Evolutionary conservation across 768 basidiomycete species (phyloP).

Genomic region (Tricholoma saponaceum): DNA sequence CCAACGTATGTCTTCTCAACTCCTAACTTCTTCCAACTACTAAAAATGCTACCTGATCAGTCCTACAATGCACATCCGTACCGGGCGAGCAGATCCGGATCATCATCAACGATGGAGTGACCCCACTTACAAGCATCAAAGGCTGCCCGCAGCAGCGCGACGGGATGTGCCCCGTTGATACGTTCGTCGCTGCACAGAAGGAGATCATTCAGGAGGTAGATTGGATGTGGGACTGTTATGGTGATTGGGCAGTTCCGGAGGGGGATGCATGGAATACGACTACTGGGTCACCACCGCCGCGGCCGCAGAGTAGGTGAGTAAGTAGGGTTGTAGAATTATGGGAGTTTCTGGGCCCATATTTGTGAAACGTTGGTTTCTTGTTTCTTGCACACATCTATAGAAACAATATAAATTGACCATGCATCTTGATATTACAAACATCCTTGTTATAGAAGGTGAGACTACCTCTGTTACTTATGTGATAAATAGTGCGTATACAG

Average conservation of each 20-base stretch:
- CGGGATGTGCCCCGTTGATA: conserved; percentile 72
- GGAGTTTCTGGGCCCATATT: not conserved
- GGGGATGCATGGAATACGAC: conserved; percentile 71
- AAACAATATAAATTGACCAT: not conserved
- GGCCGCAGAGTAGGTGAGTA: not conserved
- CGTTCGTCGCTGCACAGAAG: conserved; percentile 69
- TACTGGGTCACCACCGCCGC: conserved; percentile 56
- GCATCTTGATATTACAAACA: not conserved
- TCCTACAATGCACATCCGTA: conserved; percentile 54
- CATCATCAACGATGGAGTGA: conserved; percentile 85
- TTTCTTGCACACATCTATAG: too few species aligned
- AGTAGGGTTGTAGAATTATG: not conserved
- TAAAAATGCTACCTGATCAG: conserved; percentile 29
- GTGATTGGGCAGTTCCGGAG: conserved; percentile 68
- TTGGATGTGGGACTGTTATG: conserved; percentile 73
- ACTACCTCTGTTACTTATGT: too few species aligned
- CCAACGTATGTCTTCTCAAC: conserved; percentile 54
- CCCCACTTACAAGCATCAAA: conserved; percentile 71
- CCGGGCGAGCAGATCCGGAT: conserved; percentile 66
- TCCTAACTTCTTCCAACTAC: not conserved
- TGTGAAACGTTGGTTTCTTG: too few species aligned
- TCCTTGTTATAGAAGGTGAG: too few species aligned
- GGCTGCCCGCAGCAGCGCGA: conserved; percentile 71
- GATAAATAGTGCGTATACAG: not conserved
- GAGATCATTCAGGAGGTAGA: conserved; percentile 62